Base-by-base conservation (phyloP, 2,329 filamentous ascomycete genomes). In the Aspergillus piperis region DNA sequence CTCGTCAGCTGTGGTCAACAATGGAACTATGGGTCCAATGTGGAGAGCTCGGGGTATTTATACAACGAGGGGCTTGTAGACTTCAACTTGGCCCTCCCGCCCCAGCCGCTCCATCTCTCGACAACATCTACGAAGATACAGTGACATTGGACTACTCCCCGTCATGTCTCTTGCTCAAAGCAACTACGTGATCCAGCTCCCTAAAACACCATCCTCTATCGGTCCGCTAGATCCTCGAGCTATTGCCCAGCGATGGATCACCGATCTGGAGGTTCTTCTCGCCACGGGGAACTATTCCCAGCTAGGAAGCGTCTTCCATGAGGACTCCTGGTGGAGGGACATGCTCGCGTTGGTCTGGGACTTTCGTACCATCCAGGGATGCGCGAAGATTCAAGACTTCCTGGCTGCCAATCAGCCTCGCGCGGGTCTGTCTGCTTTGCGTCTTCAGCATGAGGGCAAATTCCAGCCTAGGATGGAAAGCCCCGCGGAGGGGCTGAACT, bases 291-390 rank as follows among this genome's bases (percentile, higher is more conserved):
- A 65, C 11, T 59, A 58, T 11, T 51, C 67, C 11, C 58, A 65
- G 3, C 53, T 73, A 10, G 30, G 60, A 23, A 32, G 57, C 1
- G 63, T 78, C 5, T 75, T 79, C 51, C 73, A 77, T 13, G 42
- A 64, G 17, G 75, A 77, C n/a, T 76, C 76, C 8, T 78, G 75
- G 72, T 78, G 76, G 74, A 72, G 77, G 4, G 77, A 79, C 32
- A 74, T 75, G 64, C 65, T 78, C n/a, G 71, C 71, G 6, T 62
- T 79, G 11, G 72, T 74, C 42, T 78, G 77, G 77, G 73, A 78
- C 39, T 69, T 77, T 54, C 76, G 71, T 17, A 75, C 75, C 5
- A 64, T 77, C 21, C 69, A 72, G 36, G 69, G 67, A 3, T 66
- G 66, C n/a, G 52, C 64, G 1, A 68, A 69, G 5, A 77, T 78